A percentile compares a stretch with the other conserved stretches of the same genome.
phyloP scores from a whole-genome alignment of 208 protist genomes.

The Trypanosoma boissoni region DNA sequence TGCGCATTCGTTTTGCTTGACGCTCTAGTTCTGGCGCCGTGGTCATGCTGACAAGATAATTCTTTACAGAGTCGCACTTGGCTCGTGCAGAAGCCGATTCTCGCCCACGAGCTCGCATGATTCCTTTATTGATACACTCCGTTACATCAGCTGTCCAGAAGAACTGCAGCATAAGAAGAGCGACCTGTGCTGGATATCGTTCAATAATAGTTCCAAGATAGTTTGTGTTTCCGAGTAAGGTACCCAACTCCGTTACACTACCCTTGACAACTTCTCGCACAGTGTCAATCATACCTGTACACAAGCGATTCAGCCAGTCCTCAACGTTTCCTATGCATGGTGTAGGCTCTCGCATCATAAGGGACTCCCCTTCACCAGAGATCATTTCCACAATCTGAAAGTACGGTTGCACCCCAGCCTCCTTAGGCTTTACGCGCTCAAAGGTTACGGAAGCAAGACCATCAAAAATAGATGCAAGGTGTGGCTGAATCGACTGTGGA shows the following conservation, averaged over 20 bases:
- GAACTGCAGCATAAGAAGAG: constrained; percentile 95
- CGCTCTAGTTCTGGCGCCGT: constrained; percentile 84
- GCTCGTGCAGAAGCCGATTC: constrained; percentile 66
- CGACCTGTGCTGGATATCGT: constrained; percentile 94
- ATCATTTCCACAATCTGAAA: constrained; percentile 92
- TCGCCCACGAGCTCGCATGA: constrained; percentile 77
- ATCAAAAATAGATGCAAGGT: constrained; percentile 95
- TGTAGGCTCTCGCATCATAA: constrained; percentile 87
- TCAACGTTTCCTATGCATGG: constrained; percentile 93
- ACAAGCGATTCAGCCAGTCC: constrained; percentile 93
- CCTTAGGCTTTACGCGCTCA: constrained; percentile 90
- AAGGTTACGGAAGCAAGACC: constrained; percentile 88
- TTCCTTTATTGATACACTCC: constrained; percentile 88
- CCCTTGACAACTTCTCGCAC: constrained; percentile 89
- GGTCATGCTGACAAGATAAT: constrained; percentile 91
- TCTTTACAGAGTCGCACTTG: constrained; percentile 90
- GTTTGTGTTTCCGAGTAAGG: constrained; percentile 75
- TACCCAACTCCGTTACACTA: constrained; percentile 85
- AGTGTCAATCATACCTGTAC: constrained; percentile 89
- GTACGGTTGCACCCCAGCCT: constrained; percentile 85
- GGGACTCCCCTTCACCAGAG: constrained; percentile 86
- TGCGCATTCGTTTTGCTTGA: constrained; percentile 86
- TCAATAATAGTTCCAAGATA: constrained; percentile 92
- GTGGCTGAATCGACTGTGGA: constrained; percentile 93
- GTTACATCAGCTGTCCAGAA: constrained; percentile 96